These are phyloP conservation scores for Cyberlindnera xylosilytica DNA, from an alignment of 805 yeast genomes.

Conservation along the genomic window DNA sequence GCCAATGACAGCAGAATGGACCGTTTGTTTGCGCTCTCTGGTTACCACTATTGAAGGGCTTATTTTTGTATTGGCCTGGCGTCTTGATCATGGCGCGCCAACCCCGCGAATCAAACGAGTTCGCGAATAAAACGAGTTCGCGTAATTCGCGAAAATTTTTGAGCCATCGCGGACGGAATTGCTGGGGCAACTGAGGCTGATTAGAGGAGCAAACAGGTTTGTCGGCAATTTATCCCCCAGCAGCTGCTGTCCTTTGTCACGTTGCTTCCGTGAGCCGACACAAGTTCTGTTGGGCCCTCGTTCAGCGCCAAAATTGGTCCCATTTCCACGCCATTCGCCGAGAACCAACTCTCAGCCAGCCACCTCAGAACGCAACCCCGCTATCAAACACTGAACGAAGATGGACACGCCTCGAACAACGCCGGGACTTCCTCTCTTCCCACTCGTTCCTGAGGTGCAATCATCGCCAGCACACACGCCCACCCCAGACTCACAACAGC, in stretches of 20 bases:
- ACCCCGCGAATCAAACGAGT: not conserved
- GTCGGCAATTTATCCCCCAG: too few species aligned
- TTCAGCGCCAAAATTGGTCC: too few species aligned
- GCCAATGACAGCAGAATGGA: too few species aligned
- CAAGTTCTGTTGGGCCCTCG: too few species aligned
- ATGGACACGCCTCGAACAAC: conserved; percentile 10
- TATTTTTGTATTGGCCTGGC: too few species aligned
- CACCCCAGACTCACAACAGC: conserved; percentile 1
- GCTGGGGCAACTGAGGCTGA: conserved; percentile 4
- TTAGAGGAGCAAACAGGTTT: not conserved
- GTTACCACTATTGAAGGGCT: too few species aligned
- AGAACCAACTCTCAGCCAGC: too few species aligned
- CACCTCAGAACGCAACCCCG: not conserved
- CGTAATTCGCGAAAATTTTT: not conserved
- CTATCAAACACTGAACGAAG: not conserved
- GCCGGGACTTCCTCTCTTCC: conserved; percentile 10
- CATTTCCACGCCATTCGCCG: not conserved
- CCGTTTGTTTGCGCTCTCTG: too few species aligned
- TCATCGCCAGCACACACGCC: conserved; percentile 11
- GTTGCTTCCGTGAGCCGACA: too few species aligned
- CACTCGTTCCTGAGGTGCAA: conserved; percentile 14
- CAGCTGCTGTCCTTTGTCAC: too few species aligned
- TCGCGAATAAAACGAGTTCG: not conserved
- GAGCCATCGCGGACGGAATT: not conserved
- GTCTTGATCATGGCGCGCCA: too few species aligned